Base-by-base conservation (phyloP, 139 green algal species). In the Tetradesmus lagerheimii region DNA sequence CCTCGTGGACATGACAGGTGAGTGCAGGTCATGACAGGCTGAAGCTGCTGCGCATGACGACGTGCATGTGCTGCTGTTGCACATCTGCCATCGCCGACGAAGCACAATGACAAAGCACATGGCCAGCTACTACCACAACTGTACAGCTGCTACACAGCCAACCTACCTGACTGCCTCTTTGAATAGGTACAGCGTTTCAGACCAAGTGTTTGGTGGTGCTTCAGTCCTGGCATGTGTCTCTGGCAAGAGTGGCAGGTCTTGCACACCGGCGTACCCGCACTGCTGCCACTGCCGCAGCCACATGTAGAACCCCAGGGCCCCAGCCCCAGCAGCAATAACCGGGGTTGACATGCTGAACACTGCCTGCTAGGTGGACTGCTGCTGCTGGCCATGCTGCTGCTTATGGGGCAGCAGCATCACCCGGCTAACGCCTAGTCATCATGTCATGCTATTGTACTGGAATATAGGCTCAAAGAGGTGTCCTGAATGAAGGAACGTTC, bases 171-270 rank as follows among this genome's bases (percentile, higher is more conserved):
- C 43, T 0, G 95, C 95, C 66, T 98, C 96, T 20, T 95, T 95
- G 75, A 97, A 95, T 38, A 96, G 94, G 79, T 93, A 96, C 20
- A 98, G 74, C 20, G 95, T 94, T 66, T 98, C 96, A 15, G 92
- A 23, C 90, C 95, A 97, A 8, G 91, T 97, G 86, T 92, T 95
- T 27, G 96, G 96, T 0, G 96, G 93, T 4, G 90, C 85, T 37
- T 96, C 85, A 0, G 64, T 74, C 64, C 38, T 86, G 88, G 92
- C 34, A 93, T 95, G 80, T 27, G 43, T 83, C 90, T 47, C 39
- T 1, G 38, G 35, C 38, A 43, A 39, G 11, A 86, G 11, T 53
- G 86, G 79, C 29, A 87, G 77, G 39, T 89, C 71, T 38, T 78
- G 80, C 37, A 88, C 1, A 39, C 43, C 82, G 82, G 85, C 57